A percentile compares a stretch with the other conserved stretches of the same genome.
Evolutionary conservation across 139 green algal species (phyloP).

Genomic region (Coelastrella sp.): DNA sequence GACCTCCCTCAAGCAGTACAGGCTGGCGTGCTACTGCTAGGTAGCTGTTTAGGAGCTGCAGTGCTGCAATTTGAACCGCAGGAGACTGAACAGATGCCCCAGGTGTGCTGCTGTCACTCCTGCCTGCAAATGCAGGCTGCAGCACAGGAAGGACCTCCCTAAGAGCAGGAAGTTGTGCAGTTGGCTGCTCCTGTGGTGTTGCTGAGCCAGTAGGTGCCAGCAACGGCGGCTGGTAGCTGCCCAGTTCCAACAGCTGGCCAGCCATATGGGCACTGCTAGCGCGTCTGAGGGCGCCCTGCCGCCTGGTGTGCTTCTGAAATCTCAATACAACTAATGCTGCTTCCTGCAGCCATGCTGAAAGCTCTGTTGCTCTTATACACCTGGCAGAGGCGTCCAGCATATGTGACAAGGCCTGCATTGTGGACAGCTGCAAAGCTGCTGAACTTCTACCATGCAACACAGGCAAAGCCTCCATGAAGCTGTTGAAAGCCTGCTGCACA

Average conservation of each 20-base stretch:
- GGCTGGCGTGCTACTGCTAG: neutral
- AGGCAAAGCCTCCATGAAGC: neutral
- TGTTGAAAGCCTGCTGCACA: neutral
- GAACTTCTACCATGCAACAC: neutral
- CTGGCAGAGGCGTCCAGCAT: neutral
- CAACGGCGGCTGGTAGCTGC: neutral
- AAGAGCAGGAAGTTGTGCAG: neutral
- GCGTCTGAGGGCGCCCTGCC: too few species aligned
- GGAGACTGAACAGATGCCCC: too few species aligned
- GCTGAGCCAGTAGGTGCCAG: neutral
- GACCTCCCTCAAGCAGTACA: neutral
- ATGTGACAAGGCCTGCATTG: neutral
- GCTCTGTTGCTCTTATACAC: neutral
- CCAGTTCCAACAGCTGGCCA: neutral
- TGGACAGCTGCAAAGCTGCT: constrained; percentile 1
- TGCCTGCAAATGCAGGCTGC: constrained; percentile 10
- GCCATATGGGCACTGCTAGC: neutral
- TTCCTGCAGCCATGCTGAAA: constrained; percentile 25
- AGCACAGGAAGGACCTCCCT: constrained; percentile 2
- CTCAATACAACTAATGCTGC: neutral
- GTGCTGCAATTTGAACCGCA: neutral
- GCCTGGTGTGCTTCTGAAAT: neutral
- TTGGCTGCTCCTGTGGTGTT: neutral
- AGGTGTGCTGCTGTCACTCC: neutral
- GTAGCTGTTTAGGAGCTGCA: neutral